Conservation (phyloP, 257 asterid genomes). For the Dorcoceras hygrometricum region DNA sequence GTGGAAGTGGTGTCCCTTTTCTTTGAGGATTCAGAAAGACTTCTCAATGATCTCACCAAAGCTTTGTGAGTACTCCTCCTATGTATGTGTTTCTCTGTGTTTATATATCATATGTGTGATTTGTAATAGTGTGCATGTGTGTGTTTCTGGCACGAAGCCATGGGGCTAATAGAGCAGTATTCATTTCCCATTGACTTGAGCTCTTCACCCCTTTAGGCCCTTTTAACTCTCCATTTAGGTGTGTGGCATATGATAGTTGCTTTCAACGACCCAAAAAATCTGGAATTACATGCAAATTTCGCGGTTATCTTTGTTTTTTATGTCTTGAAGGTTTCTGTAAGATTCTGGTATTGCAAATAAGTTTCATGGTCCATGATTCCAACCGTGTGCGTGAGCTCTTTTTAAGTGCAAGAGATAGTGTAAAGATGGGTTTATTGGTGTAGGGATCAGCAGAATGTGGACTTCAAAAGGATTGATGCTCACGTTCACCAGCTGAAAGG, state of each 20-base stretch:
- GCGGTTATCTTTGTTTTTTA: not conserved
- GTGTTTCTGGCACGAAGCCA: not conserved
- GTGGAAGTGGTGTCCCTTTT: conserved; percentile 75
- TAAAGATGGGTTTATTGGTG: conserved; percentile 9
- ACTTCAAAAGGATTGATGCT: conserved; percentile 78
- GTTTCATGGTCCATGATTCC: not conserved
- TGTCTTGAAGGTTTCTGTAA: not conserved
- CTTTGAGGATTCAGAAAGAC: conserved; percentile 78
- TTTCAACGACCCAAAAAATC: not conserved
- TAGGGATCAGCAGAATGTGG: conserved; percentile 61
- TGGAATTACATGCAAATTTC: not conserved
- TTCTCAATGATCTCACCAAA: conserved; percentile 65
- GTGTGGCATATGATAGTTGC: not conserved
- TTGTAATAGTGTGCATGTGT: not conserved
- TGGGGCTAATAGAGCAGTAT: not conserved
- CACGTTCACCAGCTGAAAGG: conserved; percentile 88
- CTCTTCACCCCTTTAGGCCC: not conserved
- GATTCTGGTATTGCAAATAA: not conserved
- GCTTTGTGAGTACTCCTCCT: conserved; percentile 49
- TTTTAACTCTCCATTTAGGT: not conserved
- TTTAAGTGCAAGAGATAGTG: conserved; percentile 4
- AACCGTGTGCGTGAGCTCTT: not conserved
- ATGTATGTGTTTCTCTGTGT: conserved; percentile 5
- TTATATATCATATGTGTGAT: not conserved
- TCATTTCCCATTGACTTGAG: not conserved